A percentile compares a stretch with the other conserved stretches of the same genome.
Conservation (phyloP, 306 rosid genomes). For the Oemleria cerasiformis region DNA sequence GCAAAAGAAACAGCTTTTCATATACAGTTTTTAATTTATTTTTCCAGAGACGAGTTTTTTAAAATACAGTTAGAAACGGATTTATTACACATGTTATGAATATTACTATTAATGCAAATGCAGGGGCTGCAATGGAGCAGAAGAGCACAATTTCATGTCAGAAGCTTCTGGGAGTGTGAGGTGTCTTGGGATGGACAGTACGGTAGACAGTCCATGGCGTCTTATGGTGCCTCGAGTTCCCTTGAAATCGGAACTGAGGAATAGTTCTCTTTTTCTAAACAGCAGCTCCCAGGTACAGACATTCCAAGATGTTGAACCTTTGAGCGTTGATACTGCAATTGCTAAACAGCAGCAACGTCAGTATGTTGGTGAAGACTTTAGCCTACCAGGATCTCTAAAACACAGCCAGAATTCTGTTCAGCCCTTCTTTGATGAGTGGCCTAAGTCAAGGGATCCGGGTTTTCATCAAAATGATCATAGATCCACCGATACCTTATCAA, state of each 20-base stretch:
- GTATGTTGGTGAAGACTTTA: constrained; percentile 36
- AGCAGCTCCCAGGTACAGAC: constrained; percentile 41
- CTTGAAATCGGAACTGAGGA: constrained; percentile 41
- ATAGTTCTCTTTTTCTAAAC: constrained; percentile 32
- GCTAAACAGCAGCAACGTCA: constrained; percentile 35
- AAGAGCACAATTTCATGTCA: constrained; percentile 44
- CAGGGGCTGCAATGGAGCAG: constrained; percentile 36
- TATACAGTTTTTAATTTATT: background rate
- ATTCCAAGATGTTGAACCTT: constrained; percentile 37
- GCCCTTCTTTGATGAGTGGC: constrained; percentile 57
- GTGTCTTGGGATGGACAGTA: constrained; percentile 42
- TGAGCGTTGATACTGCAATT: constrained; percentile 34
- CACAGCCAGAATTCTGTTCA: constrained; percentile 50
- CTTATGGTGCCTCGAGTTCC: constrained; percentile 43
- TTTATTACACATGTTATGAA: background rate
- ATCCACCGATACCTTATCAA: constrained; percentile 37
- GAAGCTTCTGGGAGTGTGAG: constrained; percentile 46
- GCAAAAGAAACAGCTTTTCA: background rate
- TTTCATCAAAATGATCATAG: constrained; percentile 35
- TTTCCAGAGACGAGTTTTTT: background rate
- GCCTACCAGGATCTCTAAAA: constrained; percentile 38
- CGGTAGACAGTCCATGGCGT: constrained; percentile 47
- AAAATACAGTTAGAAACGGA: background rate
- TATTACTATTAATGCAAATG: constrained; percentile 8
- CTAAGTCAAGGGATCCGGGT: constrained; percentile 46